These are phyloP conservation scores for Arctium minus DNA, from an alignment of 129 eudicot species.

Conservation along the genomic window DNA sequence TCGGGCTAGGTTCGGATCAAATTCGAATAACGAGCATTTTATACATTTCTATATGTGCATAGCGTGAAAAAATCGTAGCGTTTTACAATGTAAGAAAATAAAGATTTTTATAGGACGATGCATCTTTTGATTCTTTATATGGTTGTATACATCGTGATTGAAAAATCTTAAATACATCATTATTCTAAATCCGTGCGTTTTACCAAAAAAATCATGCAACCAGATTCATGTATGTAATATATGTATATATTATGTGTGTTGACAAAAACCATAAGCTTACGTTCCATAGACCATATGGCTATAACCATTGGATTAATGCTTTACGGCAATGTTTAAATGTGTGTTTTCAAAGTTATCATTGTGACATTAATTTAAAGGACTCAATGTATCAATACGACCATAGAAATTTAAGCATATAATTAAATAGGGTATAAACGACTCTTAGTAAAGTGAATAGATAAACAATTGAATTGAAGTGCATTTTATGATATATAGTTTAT, in stretches of 20 bases:
- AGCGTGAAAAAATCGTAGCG: background rate
- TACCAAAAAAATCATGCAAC: no score
- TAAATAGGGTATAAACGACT: no score
- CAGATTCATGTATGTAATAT: no score
- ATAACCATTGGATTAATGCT: background rate
- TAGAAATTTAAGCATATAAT: background rate
- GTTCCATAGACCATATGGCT: background rate
- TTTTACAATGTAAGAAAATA: background rate
- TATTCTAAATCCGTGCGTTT: no score
- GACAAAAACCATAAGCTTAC: background rate
- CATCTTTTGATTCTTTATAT: background rate
- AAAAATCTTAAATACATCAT: background rate
- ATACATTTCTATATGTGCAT: background rate
- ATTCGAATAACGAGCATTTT: background rate
- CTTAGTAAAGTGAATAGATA: no score
- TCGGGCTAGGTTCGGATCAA: background rate
- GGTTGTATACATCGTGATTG: background rate
- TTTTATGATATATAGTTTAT: no score
- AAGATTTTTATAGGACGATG: background rate
- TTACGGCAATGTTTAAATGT: background rate
- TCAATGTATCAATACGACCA: background rate
- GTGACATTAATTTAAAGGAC: background rate
- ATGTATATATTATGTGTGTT: background rate
- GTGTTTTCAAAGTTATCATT: background rate
- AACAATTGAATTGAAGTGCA: no score